These are phyloP conservation scores for Ophiocordyceps robertsii DNA, from an alignment of 2,329 filamentous ascomycete genomes.

Conservation along the genomic window DNA sequence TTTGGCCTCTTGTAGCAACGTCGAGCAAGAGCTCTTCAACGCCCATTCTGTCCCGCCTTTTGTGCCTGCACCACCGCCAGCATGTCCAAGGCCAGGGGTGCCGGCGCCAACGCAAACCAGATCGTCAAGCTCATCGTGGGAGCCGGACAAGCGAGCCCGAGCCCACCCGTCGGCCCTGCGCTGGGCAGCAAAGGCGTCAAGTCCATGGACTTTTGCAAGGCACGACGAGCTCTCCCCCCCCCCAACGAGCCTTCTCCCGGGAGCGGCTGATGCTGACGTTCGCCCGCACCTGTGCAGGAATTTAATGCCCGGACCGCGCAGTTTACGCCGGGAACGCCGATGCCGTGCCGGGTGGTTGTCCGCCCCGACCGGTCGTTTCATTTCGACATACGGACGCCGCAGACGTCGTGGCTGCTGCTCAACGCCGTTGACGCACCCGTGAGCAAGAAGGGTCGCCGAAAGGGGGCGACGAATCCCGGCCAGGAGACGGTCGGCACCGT, in stretches of 20 bases:
- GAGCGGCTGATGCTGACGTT: neutral
- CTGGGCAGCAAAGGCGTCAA: slow-evolving; percentile 96
- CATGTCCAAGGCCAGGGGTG: slow-evolving; percentile 40
- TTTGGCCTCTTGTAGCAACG: neutral
- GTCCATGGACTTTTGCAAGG: slow-evolving; percentile 99
- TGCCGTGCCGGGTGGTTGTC: slow-evolving; percentile 82
- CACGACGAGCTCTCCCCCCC: too few species aligned
- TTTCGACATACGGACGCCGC: slow-evolving; percentile 87
- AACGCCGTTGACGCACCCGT: slow-evolving; percentile 64
- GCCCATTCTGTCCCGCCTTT: neutral
- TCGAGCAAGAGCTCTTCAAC: neutral
- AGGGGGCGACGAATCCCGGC: slow-evolving; percentile 64
- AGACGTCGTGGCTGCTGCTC: slow-evolving; percentile 82
- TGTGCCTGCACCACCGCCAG: slow-evolving; percentile 5
- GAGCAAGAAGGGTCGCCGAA: slow-evolving; percentile 61
- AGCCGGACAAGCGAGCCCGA: slow-evolving; percentile 86
- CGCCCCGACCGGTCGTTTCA: slow-evolving; percentile 85
- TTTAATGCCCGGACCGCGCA: slow-evolving; percentile 92
- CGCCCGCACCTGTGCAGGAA: slow-evolving; percentile 43
- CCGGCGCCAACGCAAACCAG: slow-evolving; percentile 40
- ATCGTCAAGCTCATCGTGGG: slow-evolving; percentile 97
- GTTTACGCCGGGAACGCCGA: slow-evolving; percentile 68
- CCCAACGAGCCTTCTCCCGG: slow-evolving; percentile 5
- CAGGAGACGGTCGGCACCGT: slow-evolving; percentile 71
- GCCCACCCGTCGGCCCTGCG: slow-evolving; percentile 90